These are phyloP conservation scores for Vararia minispora DNA, from an alignment of 768 basidiomycete species.

Conservation along the genomic window DNA sequence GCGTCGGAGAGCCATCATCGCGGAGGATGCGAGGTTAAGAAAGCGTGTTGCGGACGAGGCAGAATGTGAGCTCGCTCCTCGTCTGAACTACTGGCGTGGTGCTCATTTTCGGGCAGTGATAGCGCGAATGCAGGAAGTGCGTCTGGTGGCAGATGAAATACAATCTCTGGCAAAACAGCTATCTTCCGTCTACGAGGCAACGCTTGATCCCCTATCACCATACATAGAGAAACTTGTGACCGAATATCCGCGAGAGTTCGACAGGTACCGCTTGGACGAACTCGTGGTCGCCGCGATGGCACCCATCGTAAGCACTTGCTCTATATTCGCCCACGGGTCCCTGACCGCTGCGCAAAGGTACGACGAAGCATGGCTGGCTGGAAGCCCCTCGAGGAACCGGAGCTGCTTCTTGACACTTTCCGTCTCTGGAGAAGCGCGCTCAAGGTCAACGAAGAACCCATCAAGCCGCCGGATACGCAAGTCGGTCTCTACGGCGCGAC, in stretches of 20 bases:
- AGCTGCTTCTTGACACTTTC: slow-evolving; percentile 51
- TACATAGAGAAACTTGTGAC: slow-evolving; percentile 61
- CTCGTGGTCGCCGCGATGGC: slow-evolving; percentile 87
- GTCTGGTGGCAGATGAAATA: slow-evolving; percentile 66
- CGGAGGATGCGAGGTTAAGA: slow-evolving; percentile 61
- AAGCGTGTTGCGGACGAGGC: slow-evolving; percentile 70
- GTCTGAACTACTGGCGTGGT: neutral
- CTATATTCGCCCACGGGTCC: neutral
- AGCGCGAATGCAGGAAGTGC: slow-evolving; percentile 63
- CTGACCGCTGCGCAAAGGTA: slow-evolving; percentile 27
- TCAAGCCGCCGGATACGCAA: slow-evolving; percentile 27
- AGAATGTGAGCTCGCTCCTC: slow-evolving; percentile 38
- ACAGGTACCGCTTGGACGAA: slow-evolving; percentile 74
- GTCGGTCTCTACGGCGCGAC: slow-evolving; percentile 49
- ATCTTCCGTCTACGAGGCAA: slow-evolving; percentile 54
- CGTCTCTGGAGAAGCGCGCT: slow-evolving; percentile 59
- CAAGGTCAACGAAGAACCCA: slow-evolving; percentile 41
- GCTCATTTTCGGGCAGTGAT: slow-evolving; percentile 42
- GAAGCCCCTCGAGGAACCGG: slow-evolving; percentile 76
- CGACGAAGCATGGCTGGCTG: slow-evolving; percentile 66
- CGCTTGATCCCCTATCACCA: slow-evolving; percentile 63
- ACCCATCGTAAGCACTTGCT: slow-evolving; percentile 41
- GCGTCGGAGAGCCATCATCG: slow-evolving; percentile 56
- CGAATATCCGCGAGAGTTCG: slow-evolving; percentile 66
- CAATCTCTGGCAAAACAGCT: slow-evolving; percentile 52